These are phyloP conservation scores for Gossypium ekmanianum DNA, from an alignment of 345 rosid species.

Conservation along the genomic window DNA sequence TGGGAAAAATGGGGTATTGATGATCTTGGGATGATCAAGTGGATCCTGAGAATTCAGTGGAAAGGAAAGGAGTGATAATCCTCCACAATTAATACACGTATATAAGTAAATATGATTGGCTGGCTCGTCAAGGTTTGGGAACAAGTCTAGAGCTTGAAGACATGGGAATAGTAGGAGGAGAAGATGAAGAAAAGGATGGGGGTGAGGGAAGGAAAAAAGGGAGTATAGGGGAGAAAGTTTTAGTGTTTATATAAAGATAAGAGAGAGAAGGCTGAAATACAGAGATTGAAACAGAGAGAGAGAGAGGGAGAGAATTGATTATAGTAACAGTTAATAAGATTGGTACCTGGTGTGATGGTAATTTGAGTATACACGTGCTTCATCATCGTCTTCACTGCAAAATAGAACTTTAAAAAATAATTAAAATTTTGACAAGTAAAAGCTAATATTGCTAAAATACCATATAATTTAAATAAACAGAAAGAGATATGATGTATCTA, in stretches of 20 bases:
- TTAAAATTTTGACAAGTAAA: constrained; percentile 4
- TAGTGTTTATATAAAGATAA: not conserved
- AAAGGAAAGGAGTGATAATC: constrained; percentile 4
- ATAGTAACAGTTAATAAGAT: constrained; percentile 40
- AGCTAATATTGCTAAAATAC: constrained; percentile 2
- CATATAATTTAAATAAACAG: constrained; percentile 10
- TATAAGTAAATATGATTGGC: not conserved
- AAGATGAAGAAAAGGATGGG: not conserved
- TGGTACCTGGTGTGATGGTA: constrained; percentile 65
- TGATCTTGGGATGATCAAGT: constrained; percentile 14
- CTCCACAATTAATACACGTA: not conserved
- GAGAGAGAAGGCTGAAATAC: not conserved
- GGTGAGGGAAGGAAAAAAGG: not conserved
- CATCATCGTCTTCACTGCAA: constrained; percentile 60
- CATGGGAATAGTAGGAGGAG: not conserved
- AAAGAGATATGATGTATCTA: constrained; percentile 10
- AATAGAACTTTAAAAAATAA: constrained; percentile 1
- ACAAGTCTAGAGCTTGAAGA: constrained; percentile 8
- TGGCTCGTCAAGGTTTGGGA: not conserved
- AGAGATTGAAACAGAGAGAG: constrained; percentile 27
- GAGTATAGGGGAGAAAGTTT: not conserved
- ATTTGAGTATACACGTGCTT: constrained; percentile 74
- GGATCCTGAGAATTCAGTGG: constrained; percentile 19
- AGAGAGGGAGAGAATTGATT: constrained; percentile 35
- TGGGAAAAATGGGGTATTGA: constrained; percentile 4